phyloP scores from a whole-genome alignment of 495 filamentous ascomycete species.

The Tuber borchii region DNA sequence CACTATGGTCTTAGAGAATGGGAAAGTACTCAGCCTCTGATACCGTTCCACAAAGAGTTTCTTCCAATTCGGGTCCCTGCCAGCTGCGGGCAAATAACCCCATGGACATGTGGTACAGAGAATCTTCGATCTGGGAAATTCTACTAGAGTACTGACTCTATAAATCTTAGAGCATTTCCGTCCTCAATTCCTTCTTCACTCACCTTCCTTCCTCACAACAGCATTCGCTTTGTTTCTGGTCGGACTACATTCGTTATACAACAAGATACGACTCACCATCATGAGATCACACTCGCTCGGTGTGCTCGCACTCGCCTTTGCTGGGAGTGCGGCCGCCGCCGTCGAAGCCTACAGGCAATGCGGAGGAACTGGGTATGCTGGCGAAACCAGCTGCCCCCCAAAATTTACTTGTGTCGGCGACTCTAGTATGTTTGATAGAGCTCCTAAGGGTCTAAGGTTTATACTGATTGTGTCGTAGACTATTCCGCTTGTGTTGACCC shows the following conservation, averaged over 20 bases:
- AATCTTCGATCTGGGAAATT: background rate
- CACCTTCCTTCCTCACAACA: background rate
- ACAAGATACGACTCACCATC: constrained; percentile 38
- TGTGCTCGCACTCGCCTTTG: constrained; percentile 24
- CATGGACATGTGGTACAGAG: background rate
- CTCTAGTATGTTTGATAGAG: constrained; percentile 10
- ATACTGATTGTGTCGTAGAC: constrained; percentile 11
- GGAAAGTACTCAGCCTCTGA: background rate
- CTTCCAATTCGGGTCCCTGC: background rate
- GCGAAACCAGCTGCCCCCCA: constrained; percentile 13
- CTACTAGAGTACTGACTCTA: background rate
- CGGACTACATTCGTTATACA: background rate
- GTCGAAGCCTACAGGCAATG: constrained; percentile 14
- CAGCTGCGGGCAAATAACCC: background rate
- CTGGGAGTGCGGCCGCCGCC: constrained; percentile 17
- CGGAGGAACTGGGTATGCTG: constrained; percentile 15
- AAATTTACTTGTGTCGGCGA: constrained; percentile 16
- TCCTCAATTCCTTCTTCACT: background rate
- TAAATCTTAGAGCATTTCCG: background rate
- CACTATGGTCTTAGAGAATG: background rate
- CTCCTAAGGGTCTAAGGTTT: constrained; percentile 1
- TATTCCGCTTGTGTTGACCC: constrained; percentile 14
- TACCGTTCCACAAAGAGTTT: background rate
- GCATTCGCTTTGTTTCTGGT: constrained; percentile 1
- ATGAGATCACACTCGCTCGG: constrained; percentile 33